Base-by-base conservation (phyloP, 164 flowering plant species). In the Malania oleifera region DNA sequence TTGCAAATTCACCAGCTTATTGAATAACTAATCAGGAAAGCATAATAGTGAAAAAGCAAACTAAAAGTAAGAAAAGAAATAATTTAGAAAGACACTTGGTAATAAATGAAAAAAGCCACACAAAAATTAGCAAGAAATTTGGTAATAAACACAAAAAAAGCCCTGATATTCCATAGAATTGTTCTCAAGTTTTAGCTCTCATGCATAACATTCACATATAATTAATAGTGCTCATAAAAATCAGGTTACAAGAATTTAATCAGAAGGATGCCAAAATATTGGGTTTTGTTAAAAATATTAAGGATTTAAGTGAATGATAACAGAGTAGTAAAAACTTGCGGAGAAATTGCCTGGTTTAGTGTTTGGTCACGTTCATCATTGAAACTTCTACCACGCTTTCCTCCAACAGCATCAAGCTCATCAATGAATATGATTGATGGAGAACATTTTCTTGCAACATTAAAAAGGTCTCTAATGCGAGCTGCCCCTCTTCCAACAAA, bases 401-500 rank as follows among this genome's bases (percentile, higher is more conserved):
- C 97, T 59, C 99, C 99, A 56, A 93, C 97, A 29, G 99, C 97
- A 74, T 90, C 99, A 60, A 93, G 93, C 71, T 93, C 99, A 67
- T 93, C 99, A 58, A 93, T 93, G 73, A 93, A 93, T 68, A 93
- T 79, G 59, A 93, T 93, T 8, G 99, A 86, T 2, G 99, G 99
- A 41, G 99, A 68, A 78, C 53, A 75, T 69, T 93, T 93, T 63
- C 96, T 82, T 40, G 99, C 99, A 2, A 66, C 77, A 52, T 48
- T 81, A 58, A 90, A 93, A 67, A 93, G 93, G 62, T 93, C 99
- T 69, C 99, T 79, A 23, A 93, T 86, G 20, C 99, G 91, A 52
- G 99, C 91, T 59, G 99, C 99, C 52, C 99, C 99, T 80, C 99
- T 81, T 73, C 99, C 99, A 63, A 93, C 99, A 83, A 90, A 93